Evolutionary conservation across 148 eudicot species (phyloP).

Genomic region (Tetragonia tetragonoides): DNA sequence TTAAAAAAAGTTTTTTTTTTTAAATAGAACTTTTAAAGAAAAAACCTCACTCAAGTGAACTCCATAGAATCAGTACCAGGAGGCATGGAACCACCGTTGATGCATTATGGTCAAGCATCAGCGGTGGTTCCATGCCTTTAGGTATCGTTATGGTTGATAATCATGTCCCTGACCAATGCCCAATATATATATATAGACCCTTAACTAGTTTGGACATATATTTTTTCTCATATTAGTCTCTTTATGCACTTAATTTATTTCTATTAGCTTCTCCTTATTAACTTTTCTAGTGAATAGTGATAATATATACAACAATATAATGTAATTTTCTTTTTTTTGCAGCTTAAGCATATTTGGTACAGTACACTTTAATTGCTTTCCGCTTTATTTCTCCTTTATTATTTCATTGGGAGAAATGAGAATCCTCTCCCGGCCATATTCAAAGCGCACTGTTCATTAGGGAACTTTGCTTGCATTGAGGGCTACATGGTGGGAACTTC

Average conservation of each 20-base stretch:
- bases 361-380: constrained; percentile 21
- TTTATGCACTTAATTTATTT: background rate
- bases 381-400: constrained; percentile 12
- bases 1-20: no score
- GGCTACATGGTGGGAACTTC: constrained; percentile 11
- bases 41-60: no score
- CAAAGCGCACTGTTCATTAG: constrained; percentile 3
- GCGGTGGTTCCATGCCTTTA: no score
- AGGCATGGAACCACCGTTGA: no score
- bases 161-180: no score
- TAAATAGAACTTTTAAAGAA: no score
- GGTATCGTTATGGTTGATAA: no score
- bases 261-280: background rate
- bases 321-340: no score
- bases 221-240: background rate
- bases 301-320: no score
- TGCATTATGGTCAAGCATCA: no score
- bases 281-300: no score
- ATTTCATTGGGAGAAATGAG: background rate
- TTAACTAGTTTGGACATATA: background rate
- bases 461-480: constrained; percentile 24
- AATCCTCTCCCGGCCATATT: background rate
- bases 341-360: background rate
- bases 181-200: background rate
- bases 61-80: no score